Evolutionary conservation across 306 rosid species (phyloP), one percentile per base, ranked within the genome.

Genomic region (Lathyrus oleraceus): DNA sequence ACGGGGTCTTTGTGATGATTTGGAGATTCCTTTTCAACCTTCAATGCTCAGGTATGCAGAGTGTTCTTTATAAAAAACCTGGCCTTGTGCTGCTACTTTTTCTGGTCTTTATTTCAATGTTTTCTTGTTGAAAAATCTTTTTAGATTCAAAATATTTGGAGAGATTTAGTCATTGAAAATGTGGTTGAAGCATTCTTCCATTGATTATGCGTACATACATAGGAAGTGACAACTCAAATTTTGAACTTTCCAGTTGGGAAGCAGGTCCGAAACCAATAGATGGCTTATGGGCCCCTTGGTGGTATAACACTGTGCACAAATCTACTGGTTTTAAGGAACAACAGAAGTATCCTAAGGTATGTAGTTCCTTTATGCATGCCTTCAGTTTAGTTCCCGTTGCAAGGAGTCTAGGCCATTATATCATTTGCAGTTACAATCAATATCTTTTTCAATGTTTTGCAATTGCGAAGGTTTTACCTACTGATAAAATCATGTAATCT

Each of bases 231-330:
- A 40, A 58, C 53, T 73, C n/a, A 3, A 21, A 5, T 49, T 51
- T 56, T 16, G 10, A 81, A 58, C 32, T n/a, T 75, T 54, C 69
- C 86, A 91, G 97, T 69, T 88, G 96, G 97, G 89, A 86, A 78
- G 87, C 92, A 72, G 95, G 97, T 66, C 85, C 89, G 28, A 91
- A 88, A 79, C 81, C 87, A 70, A 36, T 88, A 67, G 96, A 91
- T 83, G 92, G 97, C 64, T 40, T 83, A 59, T 91, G 97, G 97
- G 90, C 88, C 57, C 91, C 96, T 61, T 91, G 92, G 95, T 91
- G 97, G 97, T 91, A 91, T 45, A 80, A 23, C 60, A 69, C 47
- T 63, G 79, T 85, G 69, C 89, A 88, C 27, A 78, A 80, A 79
- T 86, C 92, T 16, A 85, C 92, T 61, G 77, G 83, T 39, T 91